Evolutionary conservation across 208 protist species (phyloP).

Genomic region (Porcisia hertigi): DNA sequence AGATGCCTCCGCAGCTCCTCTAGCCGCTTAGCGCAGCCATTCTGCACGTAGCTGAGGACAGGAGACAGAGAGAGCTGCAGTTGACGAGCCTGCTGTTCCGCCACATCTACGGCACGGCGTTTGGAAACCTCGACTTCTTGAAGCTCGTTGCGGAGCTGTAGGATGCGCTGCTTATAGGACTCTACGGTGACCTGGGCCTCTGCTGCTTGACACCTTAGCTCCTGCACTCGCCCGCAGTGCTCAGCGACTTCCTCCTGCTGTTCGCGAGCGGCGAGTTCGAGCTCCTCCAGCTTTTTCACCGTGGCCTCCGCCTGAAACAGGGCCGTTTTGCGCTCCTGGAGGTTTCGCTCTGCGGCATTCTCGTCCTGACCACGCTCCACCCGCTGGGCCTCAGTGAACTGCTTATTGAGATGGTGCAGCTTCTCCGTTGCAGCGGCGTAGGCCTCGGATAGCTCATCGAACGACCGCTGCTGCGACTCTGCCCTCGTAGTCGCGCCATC

Average conservation of each 20-base stretch:
- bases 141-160: constrained; percentile 12
- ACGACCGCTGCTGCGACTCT: constrained; percentile 16
- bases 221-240: constrained; percentile 38
- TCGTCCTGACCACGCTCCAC: constrained; percentile 47
- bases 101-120: constrained; percentile 9
- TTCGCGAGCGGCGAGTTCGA: constrained; percentile 30
- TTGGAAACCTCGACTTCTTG: constrained; percentile 12
- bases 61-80: constrained; percentile 34
- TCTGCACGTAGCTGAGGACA: constrained; percentile 43
- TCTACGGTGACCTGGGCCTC: constrained; percentile 17
- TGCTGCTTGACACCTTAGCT: constrained; percentile 28
- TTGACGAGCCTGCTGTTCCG: constrained; percentile 23
- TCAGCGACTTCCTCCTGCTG: constrained; percentile 31
- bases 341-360: constrained; percentile 27
- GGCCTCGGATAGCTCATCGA: constrained; percentile 52
- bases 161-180: constrained; percentile 14
- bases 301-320: constrained; percentile 46
- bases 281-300: constrained; percentile 41
- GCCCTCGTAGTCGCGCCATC: background rate
- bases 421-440: constrained; percentile 53
- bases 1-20: constrained; percentile 35
- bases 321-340: constrained; percentile 38
- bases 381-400: constrained; percentile 62
- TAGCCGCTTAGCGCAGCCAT: constrained; percentile 20
- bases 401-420: constrained; percentile 54